Percentiles rank a stretch among this genome's conserved stretches.
Evolutionary conservation across 2,329 filamentous ascomycete genomes (phyloP).

Genomic region (Teratosphaeria viscida): DNA sequence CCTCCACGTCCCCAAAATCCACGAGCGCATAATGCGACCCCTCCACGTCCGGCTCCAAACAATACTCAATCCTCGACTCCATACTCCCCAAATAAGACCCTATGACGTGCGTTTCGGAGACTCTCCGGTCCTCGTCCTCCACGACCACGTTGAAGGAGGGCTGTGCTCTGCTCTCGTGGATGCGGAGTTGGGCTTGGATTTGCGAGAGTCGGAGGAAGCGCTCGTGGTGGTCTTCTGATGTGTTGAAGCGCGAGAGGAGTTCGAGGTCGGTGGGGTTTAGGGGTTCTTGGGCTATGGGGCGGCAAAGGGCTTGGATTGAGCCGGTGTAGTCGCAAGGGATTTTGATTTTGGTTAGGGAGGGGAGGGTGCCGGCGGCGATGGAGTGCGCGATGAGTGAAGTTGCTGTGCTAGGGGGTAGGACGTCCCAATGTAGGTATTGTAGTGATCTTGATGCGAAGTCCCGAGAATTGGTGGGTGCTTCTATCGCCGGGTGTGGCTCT

Average conservation of each 20-base stretch:
- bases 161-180: constrained; percentile 46
- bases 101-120: constrained; percentile 44
- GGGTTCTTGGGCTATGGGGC: constrained; percentile 47
- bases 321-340: constrained; percentile 61
- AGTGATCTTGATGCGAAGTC: constrained; percentile 41
- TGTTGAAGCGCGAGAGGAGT: constrained; percentile 5
- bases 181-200: constrained; percentile 53
- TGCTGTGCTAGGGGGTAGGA: constrained; percentile 45
- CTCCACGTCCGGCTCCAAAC: constrained; percentile 44
- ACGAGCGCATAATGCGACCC: constrained; percentile 9
- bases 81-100: constrained; percentile 53
- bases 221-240: constrained; percentile 6
- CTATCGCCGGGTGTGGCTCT: constrained; percentile 31
- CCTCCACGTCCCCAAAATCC: constrained; percentile 13
- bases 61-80: constrained; percentile 50
- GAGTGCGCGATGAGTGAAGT: constrained; percentile 54
- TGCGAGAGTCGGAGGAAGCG: constrained; percentile 37
- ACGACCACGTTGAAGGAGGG: constrained; percentile 53
- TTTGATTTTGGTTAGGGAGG: constrained; percentile 48
- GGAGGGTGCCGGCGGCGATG: constrained; percentile 54
- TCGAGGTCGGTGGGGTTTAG: constrained; percentile 35
- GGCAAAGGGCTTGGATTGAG: constrained; percentile 57
- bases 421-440: constrained; percentile 49
- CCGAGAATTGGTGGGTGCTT: constrained; percentile 22
- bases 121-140: constrained; percentile 35